Conservation (phyloP, 768 basidiomycete genomes). For the Lanmaoa rubissima region DNA sequence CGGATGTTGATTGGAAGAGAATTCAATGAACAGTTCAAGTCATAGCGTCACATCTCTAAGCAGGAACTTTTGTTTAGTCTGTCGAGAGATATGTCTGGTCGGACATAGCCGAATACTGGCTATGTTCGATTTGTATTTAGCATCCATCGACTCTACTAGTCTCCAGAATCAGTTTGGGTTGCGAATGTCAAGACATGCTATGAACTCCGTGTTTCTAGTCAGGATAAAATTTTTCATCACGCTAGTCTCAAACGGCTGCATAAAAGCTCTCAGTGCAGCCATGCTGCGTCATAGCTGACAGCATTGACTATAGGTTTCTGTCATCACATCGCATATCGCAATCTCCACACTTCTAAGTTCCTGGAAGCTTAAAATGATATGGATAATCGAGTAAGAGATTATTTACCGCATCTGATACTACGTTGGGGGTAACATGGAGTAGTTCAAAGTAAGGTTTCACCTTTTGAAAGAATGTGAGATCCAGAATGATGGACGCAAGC, state of each 20-base stretch:
- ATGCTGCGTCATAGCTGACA: no score
- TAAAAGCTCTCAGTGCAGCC: background rate
- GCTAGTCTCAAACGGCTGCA: background rate
- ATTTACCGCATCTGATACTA: constrained; percentile 4
- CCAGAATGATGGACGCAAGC: background rate
- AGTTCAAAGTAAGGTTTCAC: constrained; percentile 34
- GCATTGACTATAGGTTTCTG: background rate
- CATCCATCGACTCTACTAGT: background rate
- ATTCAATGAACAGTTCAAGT: constrained; percentile 71
- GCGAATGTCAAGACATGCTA: background rate
- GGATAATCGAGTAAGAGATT: background rate
- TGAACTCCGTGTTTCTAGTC: background rate
- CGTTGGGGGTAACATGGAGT: background rate
- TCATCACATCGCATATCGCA: background rate
- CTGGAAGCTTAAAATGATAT: background rate
- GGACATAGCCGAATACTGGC: background rate
- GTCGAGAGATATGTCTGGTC: background rate
- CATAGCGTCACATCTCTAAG: constrained; percentile 3
- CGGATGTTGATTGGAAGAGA: constrained; percentile 93
- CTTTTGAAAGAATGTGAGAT: constrained; percentile 20
- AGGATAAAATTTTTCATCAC: background rate
- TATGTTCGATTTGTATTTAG: no score
- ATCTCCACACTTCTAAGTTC: background rate
- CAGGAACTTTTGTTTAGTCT: background rate
- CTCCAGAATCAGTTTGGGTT: background rate